Evolutionary conservation across 2,329 filamentous ascomycete species (phyloP), one percentile per base, ranked within the genome.

Genomic region (Phoma herbarum): DNA sequence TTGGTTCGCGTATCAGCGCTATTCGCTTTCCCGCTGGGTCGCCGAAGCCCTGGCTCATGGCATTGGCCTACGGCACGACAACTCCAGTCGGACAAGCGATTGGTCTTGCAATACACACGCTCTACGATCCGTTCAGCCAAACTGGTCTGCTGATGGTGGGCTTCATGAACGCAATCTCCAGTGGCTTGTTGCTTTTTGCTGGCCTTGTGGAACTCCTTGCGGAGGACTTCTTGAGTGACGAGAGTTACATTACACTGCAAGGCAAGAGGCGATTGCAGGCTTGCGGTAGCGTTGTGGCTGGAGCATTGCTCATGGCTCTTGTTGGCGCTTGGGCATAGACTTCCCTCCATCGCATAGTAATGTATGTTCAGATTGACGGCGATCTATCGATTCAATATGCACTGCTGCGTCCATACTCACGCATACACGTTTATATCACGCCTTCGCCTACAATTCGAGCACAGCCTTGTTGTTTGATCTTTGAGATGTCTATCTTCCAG

Each of bases 21-120:
- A 86, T 91, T 5, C 76, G 75, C 54, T 97, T 97, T 70, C 86
- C 90, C 0, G 84, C 84, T 20, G 84, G 84, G 2, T 94, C 91
- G 0, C 79, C 86, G 1, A 90, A 90, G 46, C 94, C 95, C 0
- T 96, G 86, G 86, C 75, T 88, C 16, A 88, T 89, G 86, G 83
- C 83, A 10, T 74, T 88, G 23, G 85, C 86, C 12, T 89, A 88
- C 66, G 86, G 86, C 33, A 83, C 85, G n/a, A 83, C 82, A 1
- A 83, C 82, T 4, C 82, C 82, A 1, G 73, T 83, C 9, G 82
- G 82, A 3, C 82, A 84, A 59, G 81, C 81, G 3, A 80, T 83
- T 42, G 82, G 82, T 1, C 68, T 84, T 3, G 75, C 75, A 0
- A 79, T 83, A n/a, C 81, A 83, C 62, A 78, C 75, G n/a, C 68